Conservation (phyloP, 805 yeast genomes). For the Jamesozyma spencerorum region DNA sequence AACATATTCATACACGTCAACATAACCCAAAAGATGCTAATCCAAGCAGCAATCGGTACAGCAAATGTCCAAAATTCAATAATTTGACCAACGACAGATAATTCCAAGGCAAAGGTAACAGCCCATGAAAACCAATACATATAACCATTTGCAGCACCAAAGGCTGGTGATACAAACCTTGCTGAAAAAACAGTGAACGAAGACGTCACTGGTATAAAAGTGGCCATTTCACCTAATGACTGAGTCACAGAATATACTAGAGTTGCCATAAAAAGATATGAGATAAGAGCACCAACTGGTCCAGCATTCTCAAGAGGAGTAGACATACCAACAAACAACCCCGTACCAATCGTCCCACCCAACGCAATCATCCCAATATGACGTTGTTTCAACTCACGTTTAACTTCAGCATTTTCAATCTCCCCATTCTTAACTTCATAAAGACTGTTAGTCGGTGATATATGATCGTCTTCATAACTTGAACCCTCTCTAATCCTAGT, state of each 20-base stretch:
- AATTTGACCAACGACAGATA: slow-evolving; percentile 63
- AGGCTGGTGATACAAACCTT: slow-evolving; percentile 57
- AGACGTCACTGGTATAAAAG: slow-evolving; percentile 57
- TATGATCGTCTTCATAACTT: not conserved
- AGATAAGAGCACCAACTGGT: slow-evolving; percentile 57
- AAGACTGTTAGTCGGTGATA: not conserved
- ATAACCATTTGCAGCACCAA: slow-evolving; percentile 67
- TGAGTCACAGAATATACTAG: slow-evolving; percentile 60
- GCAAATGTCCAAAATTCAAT: slow-evolving; percentile 55
- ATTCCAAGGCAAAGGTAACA: slow-evolving; percentile 64
- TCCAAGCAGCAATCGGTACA: slow-evolving; percentile 69
- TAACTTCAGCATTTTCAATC: slow-evolving; percentile 37
- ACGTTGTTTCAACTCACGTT: slow-evolving; percentile 53
- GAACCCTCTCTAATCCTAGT: not conserved
- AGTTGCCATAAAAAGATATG: slow-evolving; percentile 58
- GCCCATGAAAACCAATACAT: slow-evolving; percentile 75
- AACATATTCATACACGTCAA: slow-evolving; percentile 47
- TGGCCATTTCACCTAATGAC: slow-evolving; percentile 74
- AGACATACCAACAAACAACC: slow-evolving; percentile 59
- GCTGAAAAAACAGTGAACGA: slow-evolving; percentile 65
- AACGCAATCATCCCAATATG: slow-evolving; percentile 69
- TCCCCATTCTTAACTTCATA: slow-evolving; percentile 4
- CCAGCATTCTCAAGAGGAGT: slow-evolving; percentile 50
- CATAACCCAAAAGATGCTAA: slow-evolving; percentile 52
- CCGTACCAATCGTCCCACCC: slow-evolving; percentile 77